phyloP scores from a whole-genome alignment of 1,284 basidiomycete species.

The Agroathelia rolfsii region DNA sequence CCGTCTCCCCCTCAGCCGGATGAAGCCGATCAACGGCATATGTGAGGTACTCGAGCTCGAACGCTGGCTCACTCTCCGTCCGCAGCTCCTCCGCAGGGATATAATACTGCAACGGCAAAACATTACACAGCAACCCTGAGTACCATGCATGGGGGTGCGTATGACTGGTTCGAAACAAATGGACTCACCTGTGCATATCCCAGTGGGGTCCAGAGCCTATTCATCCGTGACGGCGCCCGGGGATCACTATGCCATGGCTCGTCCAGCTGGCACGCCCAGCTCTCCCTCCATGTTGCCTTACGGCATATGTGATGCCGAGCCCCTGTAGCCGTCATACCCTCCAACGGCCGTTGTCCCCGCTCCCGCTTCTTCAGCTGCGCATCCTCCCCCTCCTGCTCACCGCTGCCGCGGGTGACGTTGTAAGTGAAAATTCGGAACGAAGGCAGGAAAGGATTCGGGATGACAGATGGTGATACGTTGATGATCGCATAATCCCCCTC shows the following conservation, averaged over 20 bases:
- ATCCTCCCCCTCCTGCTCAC: constrained; percentile 15
- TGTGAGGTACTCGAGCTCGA: constrained; percentile 75
- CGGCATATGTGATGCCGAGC: constrained; percentile 39
- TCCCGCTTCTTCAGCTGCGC: constrained; percentile 17
- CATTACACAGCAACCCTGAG: too few relatives aligned
- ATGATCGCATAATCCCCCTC: constrained; percentile 65
- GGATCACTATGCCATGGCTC: constrained; percentile 54
- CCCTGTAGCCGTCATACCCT: constrained; percentile 31
- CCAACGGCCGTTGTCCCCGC: constrained; percentile 18
- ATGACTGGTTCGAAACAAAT: constrained; percentile 4
- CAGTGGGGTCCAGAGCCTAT: constrained; percentile 62
- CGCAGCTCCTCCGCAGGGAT: constrained; percentile 57
- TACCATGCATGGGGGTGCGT: too few relatives aligned
- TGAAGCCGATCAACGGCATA: constrained; percentile 35
- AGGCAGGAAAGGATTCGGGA: constrained; percentile 84
- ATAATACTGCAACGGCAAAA: constrained; percentile 62
- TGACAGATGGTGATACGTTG: constrained; percentile 72
- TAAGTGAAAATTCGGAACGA: constrained; percentile 77
- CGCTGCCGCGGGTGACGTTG: constrained; percentile 42
- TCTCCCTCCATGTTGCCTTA: constrained; percentile 37
- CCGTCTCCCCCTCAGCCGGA: constrained; percentile 20
- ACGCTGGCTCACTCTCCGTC: constrained; percentile 46
- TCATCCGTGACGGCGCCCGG: constrained; percentile 61
- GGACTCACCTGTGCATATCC: constrained; percentile 69
- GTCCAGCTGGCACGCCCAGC: constrained; percentile 50